Base-by-base conservation (phyloP, 2,329 filamentous ascomycete species). In the Dactylellina drechsleri region DNA sequence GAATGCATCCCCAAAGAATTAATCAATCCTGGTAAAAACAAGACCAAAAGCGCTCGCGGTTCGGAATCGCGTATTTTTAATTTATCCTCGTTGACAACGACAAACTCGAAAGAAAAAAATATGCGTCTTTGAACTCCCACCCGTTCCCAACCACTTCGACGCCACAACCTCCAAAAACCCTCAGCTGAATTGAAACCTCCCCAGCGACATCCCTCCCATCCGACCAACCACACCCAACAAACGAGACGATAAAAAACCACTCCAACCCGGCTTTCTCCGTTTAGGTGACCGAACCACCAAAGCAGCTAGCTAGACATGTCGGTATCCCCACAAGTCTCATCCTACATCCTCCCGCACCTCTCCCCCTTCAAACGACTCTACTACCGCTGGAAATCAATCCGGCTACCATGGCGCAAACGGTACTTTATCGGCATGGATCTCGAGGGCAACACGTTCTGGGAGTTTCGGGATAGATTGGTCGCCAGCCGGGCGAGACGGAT, bases 401-500 rank as follows among this genome's bases (percentile, higher is more conserved):
- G 71, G 18, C 41, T 75, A 13, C 71, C 71, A 23, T 75, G 71
- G 71, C 64, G 71, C 16, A 45, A 50, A 20, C 58, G 71, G 26
- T 75, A 75, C 23, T 75, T 75, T n/a, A 64, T 75, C 36, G 71
- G 89, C 77, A 84, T 86, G 78, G 89, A 91, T 80, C 87, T 90
- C 70, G 80, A 87, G 23, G 88, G 88, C 66, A 90, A 90, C 82
- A 90, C 88, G 2, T 91, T 86, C 83, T 91, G 89, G 88, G 87
- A 90, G 79, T 90, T 90, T 82, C 85, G 84, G 71, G 85, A 89
- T 77, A 50, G 60, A 0, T 49, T 76, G 31, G 61, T 67, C 6
- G 57, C 60, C 20, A 56, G 53, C 12, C 62, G 77, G 2, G 72
- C 77, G 3, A 49, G 78, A 13, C 56, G 78, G n/a, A 76, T 77